Evolutionary conservation across 352 stramenopile genomes (phyloP), one percentile per base, ranked within the genome.

Genomic region (Phytophthora brassicae): DNA sequence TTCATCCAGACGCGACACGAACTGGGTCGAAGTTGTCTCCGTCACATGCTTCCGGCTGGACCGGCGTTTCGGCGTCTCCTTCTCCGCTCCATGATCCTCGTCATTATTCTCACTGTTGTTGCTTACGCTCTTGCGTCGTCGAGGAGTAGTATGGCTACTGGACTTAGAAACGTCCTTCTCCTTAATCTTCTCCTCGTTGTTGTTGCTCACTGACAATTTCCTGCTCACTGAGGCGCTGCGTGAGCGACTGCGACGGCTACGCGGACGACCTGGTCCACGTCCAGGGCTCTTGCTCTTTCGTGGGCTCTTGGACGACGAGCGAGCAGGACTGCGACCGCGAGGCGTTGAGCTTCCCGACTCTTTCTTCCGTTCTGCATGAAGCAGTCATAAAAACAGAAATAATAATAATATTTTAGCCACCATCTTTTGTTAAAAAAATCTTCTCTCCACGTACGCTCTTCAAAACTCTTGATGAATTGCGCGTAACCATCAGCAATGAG

Each of bases 401-500:
- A 43, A 44, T n/a, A 28, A 38, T 9, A 41, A 35, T 29, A 60
- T 44, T 31, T 2, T 20, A 41, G n/a, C n/a, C n/a, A n/a, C n/a
- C n/a, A n/a, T n/a, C n/a, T n/a, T n/a, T n/a, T n/a, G n/a, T n/a
- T n/a, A n/a, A n/a, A n/a, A n/a, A n/a, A n/a, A n/a, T n/a, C n/a
- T n/a, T n/a, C n/a, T n/a, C 2, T 13, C 17, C 22, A 79, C 71
- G 44, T 58, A 89, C 78, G 59, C 36, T 85, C 75, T 70, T 93
- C 84, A 50, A 82, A 94, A 31, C 68, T 63, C 49, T 84, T 88
- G 53, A 94, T 88, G 57, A 89, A 66, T 3, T 75, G 53, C 45
- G 70, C 84, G 68, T 92, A 90, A 19, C 84, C 84, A 62, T 94
- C 86, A 2, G 81, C 78, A 48, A 88, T 75, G 24, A 94, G 74